phyloP scores from a whole-genome alignment of 169 alveolate genomes.

The Amoebophrya sp. region DNA sequence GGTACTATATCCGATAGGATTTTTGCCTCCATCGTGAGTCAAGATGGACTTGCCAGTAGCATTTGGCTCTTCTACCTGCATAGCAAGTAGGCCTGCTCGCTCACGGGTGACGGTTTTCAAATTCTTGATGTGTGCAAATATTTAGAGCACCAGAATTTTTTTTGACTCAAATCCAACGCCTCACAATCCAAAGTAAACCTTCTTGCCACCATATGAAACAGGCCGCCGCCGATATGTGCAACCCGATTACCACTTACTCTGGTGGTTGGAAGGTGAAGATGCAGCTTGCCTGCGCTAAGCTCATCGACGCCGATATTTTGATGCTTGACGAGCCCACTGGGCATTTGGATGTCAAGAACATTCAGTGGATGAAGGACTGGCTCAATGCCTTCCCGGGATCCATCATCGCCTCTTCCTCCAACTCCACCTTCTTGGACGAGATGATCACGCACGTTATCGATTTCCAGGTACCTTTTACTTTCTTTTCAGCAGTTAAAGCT shows the following conservation, averaged over 20 bases:
- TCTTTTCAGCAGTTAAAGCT: too few relatives aligned
- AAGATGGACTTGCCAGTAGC: too few relatives aligned
- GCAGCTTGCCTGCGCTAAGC: slow-evolving; percentile 32
- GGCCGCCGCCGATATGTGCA: slow-evolving; percentile 23
- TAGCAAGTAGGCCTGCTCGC: too few relatives aligned
- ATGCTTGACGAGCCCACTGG: slow-evolving; percentile 2
- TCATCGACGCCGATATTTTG: slow-evolving; percentile 16
- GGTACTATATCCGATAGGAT: too few relatives aligned
- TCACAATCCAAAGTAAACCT: too few relatives aligned
- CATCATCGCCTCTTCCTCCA: slow-evolving; percentile 26
- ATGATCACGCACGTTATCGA: slow-evolving; percentile 30
- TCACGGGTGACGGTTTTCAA: too few relatives aligned
- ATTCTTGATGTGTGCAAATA: too few relatives aligned
- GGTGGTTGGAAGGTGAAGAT: slow-evolving; percentile 51
- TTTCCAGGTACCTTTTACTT: too few relatives aligned
- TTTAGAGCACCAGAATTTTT: too few relatives aligned
- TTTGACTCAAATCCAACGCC: too few relatives aligned
- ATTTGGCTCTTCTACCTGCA: too few relatives aligned
- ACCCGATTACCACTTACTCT: slow-evolving; percentile 45
- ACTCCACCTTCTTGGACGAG: slow-evolving; percentile 32
- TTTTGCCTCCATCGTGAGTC: too few relatives aligned
- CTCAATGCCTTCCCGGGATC: slow-evolving; percentile 13
- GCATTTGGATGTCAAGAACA: slow-evolving; percentile 11
- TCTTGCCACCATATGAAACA: background rate
- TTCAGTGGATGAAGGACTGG: slow-evolving; percentile 24